These are phyloP conservation scores for Colletotrichum nymphaeae DNA, from an alignment of 2,329 filamentous ascomycete species.

Conservation along the genomic window DNA sequence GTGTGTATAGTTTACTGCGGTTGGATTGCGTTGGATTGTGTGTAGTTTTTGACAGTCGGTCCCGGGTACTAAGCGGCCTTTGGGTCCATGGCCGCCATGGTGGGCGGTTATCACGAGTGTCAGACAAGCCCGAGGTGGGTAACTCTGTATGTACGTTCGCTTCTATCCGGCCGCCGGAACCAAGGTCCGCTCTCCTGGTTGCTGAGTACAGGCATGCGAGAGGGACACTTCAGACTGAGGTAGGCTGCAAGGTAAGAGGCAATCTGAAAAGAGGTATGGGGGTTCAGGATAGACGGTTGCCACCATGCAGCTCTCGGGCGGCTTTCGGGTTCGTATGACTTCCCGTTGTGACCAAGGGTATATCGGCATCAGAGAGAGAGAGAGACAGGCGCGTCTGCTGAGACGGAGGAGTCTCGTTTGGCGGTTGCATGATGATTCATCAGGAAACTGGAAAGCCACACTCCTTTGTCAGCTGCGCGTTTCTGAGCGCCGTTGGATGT, in stretches of 20 bases:
- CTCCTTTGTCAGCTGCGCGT: not conserved
- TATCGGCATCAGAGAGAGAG: constrained; percentile 11
- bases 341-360: constrained; percentile 11
- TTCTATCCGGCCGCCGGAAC: not conserved
- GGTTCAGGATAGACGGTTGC: not conserved
- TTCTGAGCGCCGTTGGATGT: not conserved
- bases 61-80: constrained; percentile 8
- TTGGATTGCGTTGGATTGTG: not conserved
- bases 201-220: constrained; percentile 2
- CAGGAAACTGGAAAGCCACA: not conserved
- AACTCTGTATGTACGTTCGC: not conserved
- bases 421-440: constrained; percentile 15
- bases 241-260: constrained; percentile 21
- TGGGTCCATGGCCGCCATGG: constrained; percentile 7
- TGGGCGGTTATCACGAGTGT: constrained; percentile 8
- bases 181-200: constrained; percentile 1
- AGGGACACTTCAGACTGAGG: constrained; percentile 9
- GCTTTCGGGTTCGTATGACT: constrained; percentile 17
- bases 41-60: constrained; percentile 17
- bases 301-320: constrained; percentile 34
- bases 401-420: not conserved
- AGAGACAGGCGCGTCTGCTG: not conserved
- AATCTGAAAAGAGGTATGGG: not conserved
- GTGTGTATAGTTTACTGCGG: not conserved
- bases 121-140: constrained; percentile 8